Base-by-base conservation (phyloP, 306 rosid species). In the Macrotyloma uniflorum region DNA sequence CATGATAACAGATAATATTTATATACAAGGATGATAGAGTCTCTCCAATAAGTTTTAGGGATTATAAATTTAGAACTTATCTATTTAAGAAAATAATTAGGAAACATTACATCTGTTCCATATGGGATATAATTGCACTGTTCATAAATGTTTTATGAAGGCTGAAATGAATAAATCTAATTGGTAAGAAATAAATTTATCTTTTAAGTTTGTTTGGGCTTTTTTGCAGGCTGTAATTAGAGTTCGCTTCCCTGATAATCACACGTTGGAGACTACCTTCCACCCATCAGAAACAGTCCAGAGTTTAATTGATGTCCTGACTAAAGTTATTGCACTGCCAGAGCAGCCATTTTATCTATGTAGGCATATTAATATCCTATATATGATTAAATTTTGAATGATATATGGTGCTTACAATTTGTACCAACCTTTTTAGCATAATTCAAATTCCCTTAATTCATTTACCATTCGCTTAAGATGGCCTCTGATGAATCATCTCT, bases 241-340 rank as follows among this genome's bases (percentile, higher is more conserved):
- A 86, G 87, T 90, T 76, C 89, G 98, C 28, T 93, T 96, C 85
- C 98, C 98, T 11, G 99, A 96, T 82, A 90, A 93, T 80, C 89
- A 84, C 84, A 96, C 99, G 32, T 86, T 93, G 49, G 99, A 95
- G 92, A 94, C 83, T 65, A 83, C 84, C 20, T 96, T 96, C 81
- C 96, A 90, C 79, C 88, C 98, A 63, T 88, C 97, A 2, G 99
- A 96, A 76, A 91, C 89, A 62, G 43, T 96, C 78, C 93, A 89
- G 80, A 88, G 83, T 83, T 85, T 96, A 83, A 71, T 86, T 79
- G 91, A 93, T 84, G 90, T 96, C 59, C 92, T 96, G 13, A 24
- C 24, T 26, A 88, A 90, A 90, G 96, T 93, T 79, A 88, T 91
- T 86, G 86, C 89, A 68, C 85, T 63, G 13, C 96, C 97, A 43